Evolutionary conservation across 2,329 filamentous ascomycete genomes (phyloP).

Genomic region (Parascedosporium putredinis): DNA sequence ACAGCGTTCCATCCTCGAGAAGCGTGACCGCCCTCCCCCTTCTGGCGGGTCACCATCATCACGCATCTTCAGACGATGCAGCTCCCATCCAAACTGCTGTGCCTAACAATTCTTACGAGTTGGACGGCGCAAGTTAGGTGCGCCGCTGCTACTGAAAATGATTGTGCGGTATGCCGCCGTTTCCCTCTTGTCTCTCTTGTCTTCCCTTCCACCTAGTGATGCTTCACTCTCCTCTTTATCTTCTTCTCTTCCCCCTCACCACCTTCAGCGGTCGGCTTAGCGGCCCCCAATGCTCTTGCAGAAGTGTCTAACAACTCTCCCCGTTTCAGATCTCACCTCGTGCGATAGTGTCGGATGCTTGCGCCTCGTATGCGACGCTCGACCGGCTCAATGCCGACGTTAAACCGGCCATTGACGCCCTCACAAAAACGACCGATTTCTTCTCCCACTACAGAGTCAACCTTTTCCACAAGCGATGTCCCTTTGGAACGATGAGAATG

Average conservation of each 20-base stretch:
- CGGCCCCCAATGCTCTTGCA: neutral
- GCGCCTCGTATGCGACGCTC: slow-evolving; percentile 84
- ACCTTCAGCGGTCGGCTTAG: neutral
- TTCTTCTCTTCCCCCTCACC: slow-evolving; percentile 4
- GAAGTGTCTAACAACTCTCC: slow-evolving; percentile 27
- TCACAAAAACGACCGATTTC: slow-evolving; percentile 87
- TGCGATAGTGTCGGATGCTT: slow-evolving; percentile 85
- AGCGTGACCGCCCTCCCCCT: neutral
- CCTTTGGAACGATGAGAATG: slow-evolving; percentile 93
- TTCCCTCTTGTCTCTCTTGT: slow-evolving; percentile 12
- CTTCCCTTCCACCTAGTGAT: slow-evolving; percentile 12
- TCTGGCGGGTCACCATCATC: slow-evolving; percentile 1
- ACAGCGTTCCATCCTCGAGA: slow-evolving; percentile 1
- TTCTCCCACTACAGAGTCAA: slow-evolving; percentile 97
- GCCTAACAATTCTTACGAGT: slow-evolving; percentile 44
- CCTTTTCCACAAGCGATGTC: slow-evolving; percentile 86
- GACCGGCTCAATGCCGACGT: slow-evolving; percentile 72
- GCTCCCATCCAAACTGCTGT: slow-evolving; percentile 43
- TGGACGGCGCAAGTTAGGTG: slow-evolving; percentile 40
- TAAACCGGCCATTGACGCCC: slow-evolving; percentile 64
- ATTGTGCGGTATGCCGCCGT: slow-evolving; percentile 40
- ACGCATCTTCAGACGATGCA: slow-evolving; percentile 30
- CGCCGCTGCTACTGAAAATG: slow-evolving; percentile 27
- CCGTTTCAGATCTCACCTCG: slow-evolving; percentile 67
- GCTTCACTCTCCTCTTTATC: slow-evolving; percentile 11